phyloP scores from a whole-genome alignment of 805 yeast species.

The Brettanomyces sp. region DNA sequence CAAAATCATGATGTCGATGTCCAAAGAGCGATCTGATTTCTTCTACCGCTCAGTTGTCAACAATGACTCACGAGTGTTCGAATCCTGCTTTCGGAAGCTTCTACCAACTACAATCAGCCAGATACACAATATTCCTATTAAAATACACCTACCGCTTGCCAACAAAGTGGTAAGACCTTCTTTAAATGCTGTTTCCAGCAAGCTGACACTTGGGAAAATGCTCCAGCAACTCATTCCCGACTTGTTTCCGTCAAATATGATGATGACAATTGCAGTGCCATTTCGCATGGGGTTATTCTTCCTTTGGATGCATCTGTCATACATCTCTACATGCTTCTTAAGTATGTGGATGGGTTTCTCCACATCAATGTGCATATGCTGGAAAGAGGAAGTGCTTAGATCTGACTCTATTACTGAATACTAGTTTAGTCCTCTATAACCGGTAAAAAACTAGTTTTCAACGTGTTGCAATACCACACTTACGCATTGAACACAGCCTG shows the following conservation, averaged over 20 bases:
- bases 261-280: conserved; percentile 28
- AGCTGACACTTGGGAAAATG: conserved; percentile 28
- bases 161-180: conserved; percentile 28
- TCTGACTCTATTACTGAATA: neutral
- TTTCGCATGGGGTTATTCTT: conserved; percentile 47
- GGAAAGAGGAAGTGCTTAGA: conserved; percentile 1
- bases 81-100: conserved; percentile 17
- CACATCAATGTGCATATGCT: conserved; percentile 40
- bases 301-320: conserved; percentile 35
- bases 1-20: conserved; percentile 68
- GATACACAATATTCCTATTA: conserved; percentile 37
- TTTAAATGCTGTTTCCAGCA: conserved; percentile 8
- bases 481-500: conserved; percentile 71
- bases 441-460: too few species aligned
- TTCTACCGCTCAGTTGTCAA: conserved; percentile 41
- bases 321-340: conserved; percentile 35
- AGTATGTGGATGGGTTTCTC: conserved; percentile 57
- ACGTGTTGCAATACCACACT: too few species aligned
- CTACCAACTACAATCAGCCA: conserved; percentile 15
- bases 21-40: conserved; percentile 47
- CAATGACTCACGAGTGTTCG: conserved; percentile 16
- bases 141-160: conserved; percentile 32
- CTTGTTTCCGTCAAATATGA: conserved; percentile 31
- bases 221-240: conserved; percentile 36
- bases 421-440: too few species aligned